phyloP scores from a whole-genome alignment of 176 grass and related monocot species.

The barley (Hordeum vulgare) region MorexV3_pseudomolecules_assembly NC_058522.1:484006797-484007296 shows the following conservation, averaged over 20 bases:
- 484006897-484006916: background rate
- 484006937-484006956: constrained; percentile 3
- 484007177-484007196: constrained; percentile 3
- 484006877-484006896: no score
- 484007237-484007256: constrained; percentile 70
- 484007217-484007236: constrained; percentile 56
- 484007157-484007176: background rate
- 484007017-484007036: constrained; percentile 1
- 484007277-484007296: constrained; percentile 57
- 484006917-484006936: background rate
- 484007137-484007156: background rate
- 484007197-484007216: constrained; percentile 10
- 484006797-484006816: background rate
- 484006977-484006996: background rate
- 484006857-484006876: no score
- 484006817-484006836: no score
- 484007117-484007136: background rate
- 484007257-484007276: constrained; percentile 56
- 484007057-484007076: background rate
- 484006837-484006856: no score
- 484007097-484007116: background rate
- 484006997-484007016: background rate
- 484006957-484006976: background rate
- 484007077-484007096: constrained; percentile 7
- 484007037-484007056: background rate